Evolutionary conservation across 768 basidiomycete genomes (phyloP), one percentile per base, ranked within the genome.

Genomic region (Coprinopsis cinerea): DNA sequence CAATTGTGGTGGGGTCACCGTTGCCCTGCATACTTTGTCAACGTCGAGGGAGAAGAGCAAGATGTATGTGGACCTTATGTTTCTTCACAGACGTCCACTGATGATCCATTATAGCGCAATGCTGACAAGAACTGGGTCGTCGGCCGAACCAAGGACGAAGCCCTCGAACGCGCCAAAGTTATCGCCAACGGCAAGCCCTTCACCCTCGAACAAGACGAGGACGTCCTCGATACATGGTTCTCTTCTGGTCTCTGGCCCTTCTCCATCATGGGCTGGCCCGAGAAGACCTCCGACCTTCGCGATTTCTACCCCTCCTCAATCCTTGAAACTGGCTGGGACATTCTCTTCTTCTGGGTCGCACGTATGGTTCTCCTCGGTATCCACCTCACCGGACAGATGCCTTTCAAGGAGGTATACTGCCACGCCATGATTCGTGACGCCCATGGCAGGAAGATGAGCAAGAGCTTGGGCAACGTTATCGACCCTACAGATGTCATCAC

Each of bases 1-100:
- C 96, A 99, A 62, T 77, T 98, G 15, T 99, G 96, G 96, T 98
- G 95, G 95, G 95, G 96, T 24, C 95, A 98, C 62, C 82, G 96
- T 49, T 87, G 84, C 63, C 96, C 96, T 2, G 96, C 93, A 0
- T 98, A 96, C 70, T 87, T 92, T 53, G 85, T 96, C 41, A 77
- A 78, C 39, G 79, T 97, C 49, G 89, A 93, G 49, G 93, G 92
- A 3, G 66, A 74, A 52, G 73, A 76, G 2, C 78, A 80, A 48
- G 82, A 92, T 47, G 88, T 83, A 57, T 45, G 79, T n/a, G 61
- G 15, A 17, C 25, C 15, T n/a, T 23, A 42, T 17, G 13, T 39
- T 15, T n/a, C 28, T 4, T 39, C 2, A 24, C 5, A 13, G 17
- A 14, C 20, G 15, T 3, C 37, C 30, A 18, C 50, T 30, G 15